A percentile compares a stretch with the other conserved stretches of the same genome.
Conservation (phyloP, 2,329 filamentous ascomycete species). For the Endothia cerciana region DNA sequence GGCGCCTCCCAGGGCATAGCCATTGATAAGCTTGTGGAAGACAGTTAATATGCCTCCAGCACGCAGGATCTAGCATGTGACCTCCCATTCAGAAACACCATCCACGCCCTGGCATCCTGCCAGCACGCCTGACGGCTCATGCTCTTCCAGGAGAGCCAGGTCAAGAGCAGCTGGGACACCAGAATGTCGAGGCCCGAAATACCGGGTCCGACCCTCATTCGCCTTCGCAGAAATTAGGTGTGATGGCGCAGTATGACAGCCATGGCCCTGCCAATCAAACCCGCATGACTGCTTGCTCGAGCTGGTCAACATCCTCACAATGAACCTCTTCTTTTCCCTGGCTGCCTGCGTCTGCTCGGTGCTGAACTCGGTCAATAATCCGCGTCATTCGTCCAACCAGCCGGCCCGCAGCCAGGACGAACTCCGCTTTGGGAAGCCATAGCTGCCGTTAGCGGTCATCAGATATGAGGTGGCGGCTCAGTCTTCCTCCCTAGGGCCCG, state of each 20-base stretch:
- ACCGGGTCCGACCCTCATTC: constrained; percentile 1
- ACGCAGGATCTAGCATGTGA: constrained; percentile 12
- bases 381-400: constrained; percentile 4
- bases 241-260: neutral
- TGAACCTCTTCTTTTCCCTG: constrained; percentile 3
- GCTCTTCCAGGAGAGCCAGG: neutral
- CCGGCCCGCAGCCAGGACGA: constrained; percentile 6
- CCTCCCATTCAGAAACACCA: neutral
- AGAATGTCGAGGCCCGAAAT: neutral
- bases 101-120: neutral
- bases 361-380: constrained; percentile 19
- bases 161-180: neutral
- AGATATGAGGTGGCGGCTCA: constrained; percentile 19
- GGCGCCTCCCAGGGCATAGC: neutral
- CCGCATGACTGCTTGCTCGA: constrained; percentile 10
- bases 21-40: constrained; percentile 3
- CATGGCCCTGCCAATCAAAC: constrained; percentile 24
- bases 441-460: constrained; percentile 19
- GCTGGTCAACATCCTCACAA: constrained; percentile 1
- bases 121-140: neutral
- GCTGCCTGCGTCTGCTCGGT: constrained; percentile 13
- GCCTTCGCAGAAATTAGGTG: constrained; percentile 4
- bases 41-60: neutral
- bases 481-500: neutral
- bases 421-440: constrained; percentile 5